These are phyloP conservation scores for Triticum dicoccoides DNA, from an alignment of 176 grass and related monocot genomes.

Conservation along the genomic window DNA sequence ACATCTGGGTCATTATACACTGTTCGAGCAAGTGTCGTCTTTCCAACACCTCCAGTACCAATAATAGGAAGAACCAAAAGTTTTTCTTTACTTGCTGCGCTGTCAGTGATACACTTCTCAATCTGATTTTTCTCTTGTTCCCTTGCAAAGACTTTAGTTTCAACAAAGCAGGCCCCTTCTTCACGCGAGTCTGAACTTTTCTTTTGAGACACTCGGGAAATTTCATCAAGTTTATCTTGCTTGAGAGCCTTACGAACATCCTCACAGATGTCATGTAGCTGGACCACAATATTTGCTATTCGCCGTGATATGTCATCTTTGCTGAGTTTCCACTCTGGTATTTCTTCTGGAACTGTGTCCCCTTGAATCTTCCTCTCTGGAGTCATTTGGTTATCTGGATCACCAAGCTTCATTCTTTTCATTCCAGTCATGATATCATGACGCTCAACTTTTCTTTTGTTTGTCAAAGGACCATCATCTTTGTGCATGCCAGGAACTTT, in stretches of 20 bases:
- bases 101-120: not conserved
- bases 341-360: not conserved
- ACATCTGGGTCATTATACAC: too few relatives aligned
- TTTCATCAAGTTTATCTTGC: constrained; percentile 26
- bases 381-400: not conserved
- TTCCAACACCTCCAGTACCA: too few relatives aligned
- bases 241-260: not conserved
- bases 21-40: too few relatives aligned
- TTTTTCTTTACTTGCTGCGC: too few relatives aligned
- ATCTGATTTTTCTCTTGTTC: not conserved
- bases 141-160: not conserved
- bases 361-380: not conserved
- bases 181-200: not conserved
- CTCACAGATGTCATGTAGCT: too few relatives aligned
- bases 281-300: not conserved
- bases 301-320: not conserved
- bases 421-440: not conserved
- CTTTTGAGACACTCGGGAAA: not conserved
- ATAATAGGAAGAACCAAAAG: too few relatives aligned
- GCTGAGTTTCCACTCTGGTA: not conserved
- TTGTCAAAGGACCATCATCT: not conserved
- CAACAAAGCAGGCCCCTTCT: not conserved
- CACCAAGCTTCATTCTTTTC: not conserved
- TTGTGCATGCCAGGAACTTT: not conserved
- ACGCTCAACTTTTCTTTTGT: not conserved